Base-by-base conservation (phyloP, 2,329 filamentous ascomycete species). In the Verticillium albo-atrum region DNA sequence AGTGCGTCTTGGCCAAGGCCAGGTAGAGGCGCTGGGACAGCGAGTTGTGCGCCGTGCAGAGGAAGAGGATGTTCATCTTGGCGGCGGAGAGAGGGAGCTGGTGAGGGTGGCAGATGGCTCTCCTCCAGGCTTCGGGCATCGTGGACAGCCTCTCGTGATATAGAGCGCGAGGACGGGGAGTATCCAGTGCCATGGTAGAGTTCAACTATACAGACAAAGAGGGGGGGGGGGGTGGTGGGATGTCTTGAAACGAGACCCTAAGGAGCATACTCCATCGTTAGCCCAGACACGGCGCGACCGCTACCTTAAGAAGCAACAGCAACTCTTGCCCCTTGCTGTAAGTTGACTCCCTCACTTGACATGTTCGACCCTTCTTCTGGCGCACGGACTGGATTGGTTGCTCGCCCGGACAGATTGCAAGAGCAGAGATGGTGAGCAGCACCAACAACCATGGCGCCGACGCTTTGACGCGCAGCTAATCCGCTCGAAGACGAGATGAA, bases 11-110 rank as follows among this genome's bases (percentile, higher is more conserved):
- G 2, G 71, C 71, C 20, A 77, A 64, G 4, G 68, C 69, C 23
- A 77, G 67, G 58, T 70, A 74, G 9, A 76, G 67, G 25, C 72
- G 69, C 62, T 77, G 75, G 6, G 75, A 77, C 6, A 77, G 67
- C 10, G 75, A 77, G 59, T 77, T 77, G 67, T 77, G 74, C n/a
- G 75, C 75, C 5, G 75, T 77, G 62, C 75, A 77, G n/a, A 77
- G 67, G 60, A 77, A 76, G 57, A 77, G 72, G 50, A 77, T 75
- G 65, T 71, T 72, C 72, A 76, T 74, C 25, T 57, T 61, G 59
- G 50, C 58, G 23, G 25, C 32, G 34, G 34, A 23, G 34, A 10
- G 55, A 34, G 42, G 26, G 6, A 53, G 51, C 25, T 50, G 42
- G n/a, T 50, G 42, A 23, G 42, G 42, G 42, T 50, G 42, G 20